Evolutionary conservation across 1,139 yeast species (phyloP).

Genomic region (Kluyveromyces marxianus): DNA sequence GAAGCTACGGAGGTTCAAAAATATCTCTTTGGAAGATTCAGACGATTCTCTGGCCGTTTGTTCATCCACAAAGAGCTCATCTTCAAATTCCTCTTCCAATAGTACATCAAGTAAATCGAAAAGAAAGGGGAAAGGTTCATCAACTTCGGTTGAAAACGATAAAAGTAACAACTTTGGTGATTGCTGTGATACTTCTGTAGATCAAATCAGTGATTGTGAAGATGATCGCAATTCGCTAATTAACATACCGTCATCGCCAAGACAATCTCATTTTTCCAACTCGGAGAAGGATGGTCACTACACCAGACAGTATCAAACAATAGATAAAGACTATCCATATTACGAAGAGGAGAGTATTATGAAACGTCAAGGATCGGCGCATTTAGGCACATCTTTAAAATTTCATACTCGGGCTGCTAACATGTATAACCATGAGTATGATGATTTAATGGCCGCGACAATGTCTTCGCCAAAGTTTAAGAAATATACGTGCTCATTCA

Average conservation of each 20-base stretch:
- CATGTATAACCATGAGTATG: background rate
- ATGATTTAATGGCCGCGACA: background rate
- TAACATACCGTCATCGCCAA: conserved; percentile 3
- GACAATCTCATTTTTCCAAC: background rate
- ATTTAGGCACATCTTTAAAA: background rate
- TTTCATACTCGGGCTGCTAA: background rate
- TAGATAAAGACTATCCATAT: conserved; percentile 1
- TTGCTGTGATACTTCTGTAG: background rate
- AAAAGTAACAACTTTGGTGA: background rate
- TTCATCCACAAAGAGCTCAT: background rate
- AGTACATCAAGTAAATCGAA: background rate
- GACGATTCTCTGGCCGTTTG: background rate
- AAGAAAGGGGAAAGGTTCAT: background rate
- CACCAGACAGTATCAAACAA: background rate
- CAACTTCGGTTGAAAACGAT: background rate
- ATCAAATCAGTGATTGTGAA: background rate
- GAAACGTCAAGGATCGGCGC: background rate
- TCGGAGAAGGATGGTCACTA: background rate
- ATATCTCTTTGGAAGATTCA: background rate
- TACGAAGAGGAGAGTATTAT: conserved; percentile 2
- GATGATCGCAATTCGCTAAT: background rate
- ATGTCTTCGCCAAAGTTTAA: conserved; percentile 15
- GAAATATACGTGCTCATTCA: conserved; percentile 29
- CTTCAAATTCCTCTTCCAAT: background rate
- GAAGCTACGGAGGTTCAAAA: conserved; percentile 9